phyloP scores from a whole-genome alignment of 129 eudicot species.

The Tagetes erecta region DNA sequence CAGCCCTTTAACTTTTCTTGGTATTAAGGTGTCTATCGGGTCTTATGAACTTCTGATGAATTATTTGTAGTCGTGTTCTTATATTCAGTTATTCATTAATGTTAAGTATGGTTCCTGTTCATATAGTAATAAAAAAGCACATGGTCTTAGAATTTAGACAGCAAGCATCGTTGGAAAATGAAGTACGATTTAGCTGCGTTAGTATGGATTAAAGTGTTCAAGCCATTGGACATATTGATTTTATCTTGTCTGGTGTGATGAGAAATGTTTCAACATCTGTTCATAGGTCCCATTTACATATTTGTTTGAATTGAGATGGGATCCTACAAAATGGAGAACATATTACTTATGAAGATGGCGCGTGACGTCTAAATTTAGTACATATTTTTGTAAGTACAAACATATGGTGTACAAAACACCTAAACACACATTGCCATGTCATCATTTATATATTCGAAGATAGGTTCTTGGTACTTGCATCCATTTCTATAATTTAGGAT shows the following conservation, averaged over 20 bases:
- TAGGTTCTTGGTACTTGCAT: background rate
- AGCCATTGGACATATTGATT: background rate
- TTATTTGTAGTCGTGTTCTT: background rate
- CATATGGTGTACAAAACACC: too few species aligned
- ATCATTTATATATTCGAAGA: too few species aligned
- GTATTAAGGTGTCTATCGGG: constrained; percentile 1
- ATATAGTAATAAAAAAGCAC: too few species aligned
- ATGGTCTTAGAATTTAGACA: background rate
- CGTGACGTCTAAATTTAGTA: too few species aligned
- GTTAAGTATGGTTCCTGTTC: too few species aligned
- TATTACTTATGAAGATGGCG: too few species aligned
- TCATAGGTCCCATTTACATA: background rate
- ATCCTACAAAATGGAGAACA: too few species aligned
- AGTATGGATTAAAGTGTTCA: background rate
- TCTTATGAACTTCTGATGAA: background rate
- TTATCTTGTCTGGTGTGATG: background rate
- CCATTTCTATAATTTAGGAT: background rate
- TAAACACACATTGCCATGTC: too few species aligned
- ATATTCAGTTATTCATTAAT: too few species aligned
- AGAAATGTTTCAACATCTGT: background rate
- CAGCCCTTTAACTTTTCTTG: too few species aligned
- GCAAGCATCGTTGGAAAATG: background rate
- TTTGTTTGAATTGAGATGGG: background rate
- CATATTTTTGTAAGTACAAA: too few species aligned
- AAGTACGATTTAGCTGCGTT: background rate